These are phyloP conservation scores for Myriosclerotinia curreyana DNA, from an alignment of 2,329 filamentous ascomycete species.

Conservation along the genomic window DNA sequence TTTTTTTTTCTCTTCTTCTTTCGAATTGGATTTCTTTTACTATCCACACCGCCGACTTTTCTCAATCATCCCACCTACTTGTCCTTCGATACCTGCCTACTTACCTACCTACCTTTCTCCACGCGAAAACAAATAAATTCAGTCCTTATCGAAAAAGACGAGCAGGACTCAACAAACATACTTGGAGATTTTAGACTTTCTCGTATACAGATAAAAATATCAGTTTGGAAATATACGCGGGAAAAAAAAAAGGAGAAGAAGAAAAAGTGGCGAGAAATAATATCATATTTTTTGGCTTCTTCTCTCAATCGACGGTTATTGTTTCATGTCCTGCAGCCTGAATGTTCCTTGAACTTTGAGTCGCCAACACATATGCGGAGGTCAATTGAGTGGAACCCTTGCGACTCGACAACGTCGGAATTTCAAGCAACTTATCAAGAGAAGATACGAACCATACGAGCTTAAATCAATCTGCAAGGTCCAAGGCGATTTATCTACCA, in stretches of 20 bases:
- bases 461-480: slow-evolving; percentile 16
- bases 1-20: neutral
- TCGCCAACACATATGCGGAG: slow-evolving; percentile 36
- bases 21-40: neutral
- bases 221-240: slow-evolving; percentile 6
- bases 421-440: slow-evolving; percentile 23
- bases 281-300: slow-evolving; percentile 25
- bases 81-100: slow-evolving; percentile 1
- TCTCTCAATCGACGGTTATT: slow-evolving; percentile 28
- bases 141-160: slow-evolving; percentile 5
- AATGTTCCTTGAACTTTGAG: slow-evolving; percentile 35
- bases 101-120: neutral
- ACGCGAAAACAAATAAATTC: slow-evolving; percentile 3
- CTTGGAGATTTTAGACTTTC: slow-evolving; percentile 16
- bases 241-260: slow-evolving; percentile 1
- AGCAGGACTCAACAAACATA: slow-evolving; percentile 13
- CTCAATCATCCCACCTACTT: neutral
- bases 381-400: slow-evolving; percentile 32
- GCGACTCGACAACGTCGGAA: slow-evolving; percentile 35
- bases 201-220: slow-evolving; percentile 5
- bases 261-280: slow-evolving; percentile 3
- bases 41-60: slow-evolving; percentile 1
- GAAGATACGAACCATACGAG: slow-evolving; percentile 22
- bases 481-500: slow-evolving; percentile 15
- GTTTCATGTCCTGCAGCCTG: slow-evolving; percentile 38